phyloP scores from a whole-genome alignment of 2,329 filamentous ascomycete species.

The Dactylellina parvicollis region DNA sequence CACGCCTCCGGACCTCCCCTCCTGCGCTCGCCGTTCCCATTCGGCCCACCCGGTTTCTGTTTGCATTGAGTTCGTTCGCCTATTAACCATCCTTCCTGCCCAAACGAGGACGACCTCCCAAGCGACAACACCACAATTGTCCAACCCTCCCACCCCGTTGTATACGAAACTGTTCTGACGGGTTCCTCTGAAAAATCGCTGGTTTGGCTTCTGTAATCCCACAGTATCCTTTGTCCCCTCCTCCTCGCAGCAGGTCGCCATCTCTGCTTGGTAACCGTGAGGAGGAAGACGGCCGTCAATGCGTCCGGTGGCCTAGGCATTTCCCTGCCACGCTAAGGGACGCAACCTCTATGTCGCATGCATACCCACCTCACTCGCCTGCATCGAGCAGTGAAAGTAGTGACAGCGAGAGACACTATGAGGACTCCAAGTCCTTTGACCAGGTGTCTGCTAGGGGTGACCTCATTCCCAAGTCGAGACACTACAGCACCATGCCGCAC shows the following conservation, averaged over 20 bases:
- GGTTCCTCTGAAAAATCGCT: constrained; percentile 44
- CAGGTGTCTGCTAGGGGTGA: constrained; percentile 23
- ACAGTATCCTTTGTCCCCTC: constrained; percentile 56
- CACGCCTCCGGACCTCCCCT: constrained; percentile 19
- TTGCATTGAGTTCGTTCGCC: constrained; percentile 49
- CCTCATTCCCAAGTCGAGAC: constrained; percentile 14
- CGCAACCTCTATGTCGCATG: constrained; percentile 58
- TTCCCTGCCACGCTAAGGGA: constrained; percentile 57
- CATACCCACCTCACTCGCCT: constrained; percentile 56
- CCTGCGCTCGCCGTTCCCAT: constrained; percentile 14
- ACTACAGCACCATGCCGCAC: constrained; percentile 21
- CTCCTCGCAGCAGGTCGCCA: constrained; percentile 58
- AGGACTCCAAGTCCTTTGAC: constrained; percentile 19
- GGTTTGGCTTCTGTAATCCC: constrained; percentile 54
- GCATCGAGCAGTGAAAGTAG: constrained; percentile 48
- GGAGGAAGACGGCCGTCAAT: constrained; percentile 58
- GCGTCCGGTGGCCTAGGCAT: constrained; percentile 56
- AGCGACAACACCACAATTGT: constrained; percentile 41
- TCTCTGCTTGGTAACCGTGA: constrained; percentile 58
- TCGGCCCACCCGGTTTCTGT: constrained; percentile 8
- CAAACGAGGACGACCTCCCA: constrained; percentile 39
- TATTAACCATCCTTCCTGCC: constrained; percentile 34
- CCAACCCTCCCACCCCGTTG: constrained; percentile 32
- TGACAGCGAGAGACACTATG: constrained; percentile 42
- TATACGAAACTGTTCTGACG: constrained; percentile 31